Percentiles rank a stretch among this genome's conserved stretches.
These are phyloP conservation scores for Diatrype stigma DNA, from an alignment of 2,329 filamentous ascomycete genomes.

Conservation along the genomic window DNA sequence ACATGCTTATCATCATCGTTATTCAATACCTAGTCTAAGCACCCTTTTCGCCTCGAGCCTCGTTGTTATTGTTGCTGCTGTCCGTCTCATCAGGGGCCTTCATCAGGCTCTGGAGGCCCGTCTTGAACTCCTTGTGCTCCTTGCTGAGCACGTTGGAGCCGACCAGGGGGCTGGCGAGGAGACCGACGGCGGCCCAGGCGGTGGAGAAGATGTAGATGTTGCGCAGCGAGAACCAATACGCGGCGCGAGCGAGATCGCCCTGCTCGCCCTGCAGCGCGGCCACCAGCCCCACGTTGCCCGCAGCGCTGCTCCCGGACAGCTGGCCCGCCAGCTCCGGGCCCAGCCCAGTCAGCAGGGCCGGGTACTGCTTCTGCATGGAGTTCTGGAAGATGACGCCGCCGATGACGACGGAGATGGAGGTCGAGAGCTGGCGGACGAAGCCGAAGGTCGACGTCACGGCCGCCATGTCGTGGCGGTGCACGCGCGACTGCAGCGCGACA, in stretches of 20 bases:
- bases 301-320: conserved; percentile 47
- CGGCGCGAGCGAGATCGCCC: conserved; percentile 30
- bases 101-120: conserved; percentile 46
- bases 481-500: conserved; percentile 62
- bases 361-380: conserved; percentile 56
- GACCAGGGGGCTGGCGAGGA: conserved; percentile 45
- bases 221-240: conserved; percentile 46
- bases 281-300: conserved; percentile 48
- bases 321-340: conserved; percentile 39
- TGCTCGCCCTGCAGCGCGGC: conserved; percentile 37
- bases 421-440: conserved; percentile 66
- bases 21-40: no score
- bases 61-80: no score
- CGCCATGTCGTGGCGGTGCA: conserved; percentile 61
- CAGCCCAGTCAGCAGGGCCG: conserved; percentile 44
- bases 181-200: conserved; percentile 42
- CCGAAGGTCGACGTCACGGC: conserved; percentile 63
- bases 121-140: conserved; percentile 55
- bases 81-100: conserved; percentile 24
- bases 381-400: conserved; percentile 81
- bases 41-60: neutral
- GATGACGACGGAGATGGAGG: conserved; percentile 64
- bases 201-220: conserved; percentile 58
- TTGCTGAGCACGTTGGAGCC: conserved; percentile 48
- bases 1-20: no score